Conservation (phyloP, 2,329 filamentous ascomycete species). For the Hymenoscyphus scutula region DNA sequence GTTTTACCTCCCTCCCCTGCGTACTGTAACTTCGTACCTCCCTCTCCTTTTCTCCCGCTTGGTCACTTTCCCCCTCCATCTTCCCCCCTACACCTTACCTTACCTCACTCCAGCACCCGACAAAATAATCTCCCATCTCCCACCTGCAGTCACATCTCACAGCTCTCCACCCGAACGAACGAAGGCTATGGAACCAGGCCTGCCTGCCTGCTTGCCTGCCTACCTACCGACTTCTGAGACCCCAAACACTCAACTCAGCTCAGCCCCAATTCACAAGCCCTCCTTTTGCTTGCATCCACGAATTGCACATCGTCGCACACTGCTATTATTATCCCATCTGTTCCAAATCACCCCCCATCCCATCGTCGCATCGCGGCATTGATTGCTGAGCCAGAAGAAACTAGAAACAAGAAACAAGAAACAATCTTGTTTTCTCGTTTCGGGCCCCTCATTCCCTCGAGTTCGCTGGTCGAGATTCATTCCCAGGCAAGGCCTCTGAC, state of each 20-base stretch:
- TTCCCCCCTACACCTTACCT: too few species aligned
- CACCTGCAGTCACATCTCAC: neutral
- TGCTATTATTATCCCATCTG: slow-evolving; percentile 26
- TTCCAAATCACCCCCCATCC: slow-evolving; percentile 2
- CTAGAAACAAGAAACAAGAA: slow-evolving; percentile 3
- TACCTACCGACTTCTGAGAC: too few species aligned
- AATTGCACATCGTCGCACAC: slow-evolving; percentile 15
- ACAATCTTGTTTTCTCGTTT: slow-evolving; percentile 9
- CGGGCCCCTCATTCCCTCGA: slow-evolving; percentile 3
- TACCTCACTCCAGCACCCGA: neutral
- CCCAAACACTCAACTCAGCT: slow-evolving; percentile 9
- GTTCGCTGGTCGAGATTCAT: neutral
- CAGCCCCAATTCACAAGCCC: slow-evolving; percentile 13
- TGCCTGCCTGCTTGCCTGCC: too few species aligned
- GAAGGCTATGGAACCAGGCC: too few species aligned
- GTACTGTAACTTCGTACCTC: neutral
- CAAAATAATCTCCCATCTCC: too few species aligned
- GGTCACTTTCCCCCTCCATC: neutral
- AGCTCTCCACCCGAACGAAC: neutral
- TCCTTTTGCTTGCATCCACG: slow-evolving; percentile 10
- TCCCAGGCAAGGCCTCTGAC: neutral
- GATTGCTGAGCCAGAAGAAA: slow-evolving; percentile 8
- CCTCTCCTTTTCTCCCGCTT: neutral
- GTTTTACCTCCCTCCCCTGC: neutral
- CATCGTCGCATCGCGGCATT: slow-evolving; percentile 3